Evolutionary conservation across 805 yeast genomes (phyloP), one percentile per base, ranked within the genome.

Genomic region (Kodamaea fukazawae): DNA sequence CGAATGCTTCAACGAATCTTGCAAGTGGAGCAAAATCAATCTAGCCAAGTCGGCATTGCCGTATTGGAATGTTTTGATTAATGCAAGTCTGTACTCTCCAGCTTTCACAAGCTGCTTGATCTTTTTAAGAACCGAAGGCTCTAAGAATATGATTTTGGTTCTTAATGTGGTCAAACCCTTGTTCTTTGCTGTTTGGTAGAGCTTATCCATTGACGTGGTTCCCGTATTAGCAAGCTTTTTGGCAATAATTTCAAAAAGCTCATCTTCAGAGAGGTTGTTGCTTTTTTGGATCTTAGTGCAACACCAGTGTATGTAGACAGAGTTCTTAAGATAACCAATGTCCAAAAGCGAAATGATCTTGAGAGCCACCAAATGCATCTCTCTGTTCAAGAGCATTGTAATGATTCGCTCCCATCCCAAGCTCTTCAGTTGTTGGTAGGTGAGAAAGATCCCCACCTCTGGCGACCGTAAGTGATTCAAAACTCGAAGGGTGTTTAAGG

Each of bases 121-220:
- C 46, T 83, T 85, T 41, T 76, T 72, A 5, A 70, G 65, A 1
- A 83, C 73, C 10, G 72, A 65, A 1, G 85, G 82, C 54, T 93
- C 98, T 43, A 79, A 60, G 35, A 79, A 73, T 9, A 86, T 70
- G n/a, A 93, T 59, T 32, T 73, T 65, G 39, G 82, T 77, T 27
- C 96, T 83, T 15, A 93, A 61, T 16, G 71, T 67, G 8, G 74
- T 57, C 18, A 98, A 69, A 1, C 98, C 98, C 59, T 91, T 97
- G 51, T 83, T 81, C 50, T 74, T 76, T 1, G 96, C 93, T 12
- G 76, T 70, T 7, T 70, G 65, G 0, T 87, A 79, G 18, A 88
- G 76, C 18, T 71, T 66, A 4, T 76, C 75, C 44, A 78, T 81
- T 0, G 89, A 70, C 8, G 41, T 17, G 7, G 28, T n/a, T 15